Evolutionary conservation across 352 stramenopile genomes (phyloP).

Genomic region (Pythium scleroteichum): DNA sequence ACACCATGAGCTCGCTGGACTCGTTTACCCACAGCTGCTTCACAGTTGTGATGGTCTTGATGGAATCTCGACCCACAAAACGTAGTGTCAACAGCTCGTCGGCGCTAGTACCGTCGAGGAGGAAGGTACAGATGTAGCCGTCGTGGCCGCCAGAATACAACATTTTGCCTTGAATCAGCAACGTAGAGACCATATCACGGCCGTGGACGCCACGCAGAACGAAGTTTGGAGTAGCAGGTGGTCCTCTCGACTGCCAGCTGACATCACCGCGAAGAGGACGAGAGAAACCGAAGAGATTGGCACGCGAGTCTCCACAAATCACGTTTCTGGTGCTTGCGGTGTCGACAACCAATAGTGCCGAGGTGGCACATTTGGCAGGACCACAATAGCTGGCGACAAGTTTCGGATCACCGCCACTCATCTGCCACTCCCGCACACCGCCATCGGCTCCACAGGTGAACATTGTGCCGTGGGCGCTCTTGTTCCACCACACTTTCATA

Average conservation of each 20-base stretch:
- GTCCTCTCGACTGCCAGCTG: background rate
- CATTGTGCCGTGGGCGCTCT: conserved; percentile 35
- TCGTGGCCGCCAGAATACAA: conserved; percentile 77
- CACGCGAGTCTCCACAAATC: conserved; percentile 71
- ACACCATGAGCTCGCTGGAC: conserved; percentile 62
- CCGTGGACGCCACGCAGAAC: conserved; percentile 60
- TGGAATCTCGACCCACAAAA: conserved; percentile 57
- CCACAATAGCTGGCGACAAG: conserved; percentile 54
- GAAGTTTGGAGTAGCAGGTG: conserved; percentile 21
- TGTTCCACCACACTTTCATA: conserved; percentile 76
- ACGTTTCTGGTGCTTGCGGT: conserved; percentile 45
- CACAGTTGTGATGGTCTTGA: conserved; percentile 79
- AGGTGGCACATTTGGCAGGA: conserved; percentile 58
- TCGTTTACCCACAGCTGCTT: conserved; percentile 58
- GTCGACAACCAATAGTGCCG: conserved; percentile 55
- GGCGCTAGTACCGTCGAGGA: conserved; percentile 28
- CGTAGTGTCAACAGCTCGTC: conserved; percentile 35
- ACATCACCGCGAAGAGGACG: conserved; percentile 27
- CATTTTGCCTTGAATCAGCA: conserved; percentile 39
- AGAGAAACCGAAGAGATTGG: conserved; percentile 66
- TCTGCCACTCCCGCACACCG: conserved; percentile 60
- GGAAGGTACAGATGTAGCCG: conserved; percentile 74
- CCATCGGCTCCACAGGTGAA: conserved; percentile 66
- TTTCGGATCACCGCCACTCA: conserved; percentile 18
- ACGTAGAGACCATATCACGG: conserved; percentile 64